These are phyloP conservation scores for Typha latifolia DNA, from an alignment of 176 grass and related monocot species.

Conservation along the genomic window DNA sequence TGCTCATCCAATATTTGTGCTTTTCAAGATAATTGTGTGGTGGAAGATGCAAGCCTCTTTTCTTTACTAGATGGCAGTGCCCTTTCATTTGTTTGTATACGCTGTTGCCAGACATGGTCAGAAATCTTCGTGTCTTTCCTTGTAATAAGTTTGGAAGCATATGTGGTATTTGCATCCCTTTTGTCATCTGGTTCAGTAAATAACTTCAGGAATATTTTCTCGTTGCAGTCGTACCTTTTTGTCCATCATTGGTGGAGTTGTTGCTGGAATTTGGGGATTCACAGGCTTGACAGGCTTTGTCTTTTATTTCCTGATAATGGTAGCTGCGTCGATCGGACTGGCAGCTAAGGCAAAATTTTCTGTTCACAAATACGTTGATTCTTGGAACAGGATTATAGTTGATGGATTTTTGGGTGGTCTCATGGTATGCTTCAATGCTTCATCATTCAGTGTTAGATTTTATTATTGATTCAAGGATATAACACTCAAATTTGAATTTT, in stretches of 20 bases:
- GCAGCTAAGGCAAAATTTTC: conserved; percentile 81
- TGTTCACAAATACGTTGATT: conserved; percentile 67
- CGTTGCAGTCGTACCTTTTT: conserved; percentile 78
- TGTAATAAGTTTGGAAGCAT: background rate
- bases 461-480: background rate
- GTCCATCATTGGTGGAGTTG: conserved; percentile 80
- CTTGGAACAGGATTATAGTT: conserved; percentile 68
- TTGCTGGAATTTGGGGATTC: conserved; percentile 88
- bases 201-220: conserved; percentile 13
- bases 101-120: background rate
- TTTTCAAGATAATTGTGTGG: too few species aligned
- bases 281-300: conserved; percentile 69
- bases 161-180: too few species aligned
- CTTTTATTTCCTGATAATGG: conserved; percentile 87
- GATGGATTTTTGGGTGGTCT: conserved; percentile 87
- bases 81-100: too few species aligned
- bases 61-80: too few species aligned
- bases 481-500: too few species aligned
- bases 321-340: conserved; percentile 43
- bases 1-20: too few species aligned
- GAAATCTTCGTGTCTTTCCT: background rate
- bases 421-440: conserved; percentile 50
- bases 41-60: too few species aligned
- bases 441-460: background rate
- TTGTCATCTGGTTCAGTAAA: conserved; percentile 8